phyloP scores from a whole-genome alignment of 345 rosid genomes.

The Reutealis trisperma region DNA sequence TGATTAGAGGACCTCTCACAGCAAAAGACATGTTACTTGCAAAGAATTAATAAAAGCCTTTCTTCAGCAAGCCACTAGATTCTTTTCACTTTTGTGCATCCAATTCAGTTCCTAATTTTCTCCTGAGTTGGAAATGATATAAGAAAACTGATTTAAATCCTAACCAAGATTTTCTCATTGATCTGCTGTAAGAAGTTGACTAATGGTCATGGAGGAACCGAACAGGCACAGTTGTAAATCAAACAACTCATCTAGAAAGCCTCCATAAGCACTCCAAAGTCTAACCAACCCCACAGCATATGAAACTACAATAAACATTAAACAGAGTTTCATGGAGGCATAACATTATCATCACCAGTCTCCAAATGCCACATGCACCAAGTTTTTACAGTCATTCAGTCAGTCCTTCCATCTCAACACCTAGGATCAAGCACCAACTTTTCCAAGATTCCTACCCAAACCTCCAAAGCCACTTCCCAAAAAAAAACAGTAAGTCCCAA shows the following conservation, averaged over 20 bases:
- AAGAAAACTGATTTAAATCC: background rate
- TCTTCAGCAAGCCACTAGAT: background rate
- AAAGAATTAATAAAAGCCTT: background rate
- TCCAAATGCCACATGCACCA: background rate
- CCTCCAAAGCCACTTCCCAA: background rate
- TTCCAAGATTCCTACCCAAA: background rate
- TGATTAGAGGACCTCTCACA: background rate
- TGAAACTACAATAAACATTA: background rate
- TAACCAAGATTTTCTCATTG: background rate
- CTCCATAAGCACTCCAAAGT: background rate
- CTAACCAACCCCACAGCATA: background rate
- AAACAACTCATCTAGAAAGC: background rate
- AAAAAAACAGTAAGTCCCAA: background rate
- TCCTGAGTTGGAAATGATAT: background rate
- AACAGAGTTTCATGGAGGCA: background rate
- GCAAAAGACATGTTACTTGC: background rate
- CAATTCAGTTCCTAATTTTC: background rate
- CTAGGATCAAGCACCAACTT: background rate
- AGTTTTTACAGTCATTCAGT: background rate
- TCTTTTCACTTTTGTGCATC: background rate
- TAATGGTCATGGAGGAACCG: background rate
- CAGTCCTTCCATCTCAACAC: background rate
- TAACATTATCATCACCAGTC: background rate
- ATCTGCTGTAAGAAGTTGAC: background rate
- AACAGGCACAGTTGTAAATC: background rate